Percentiles rank a stretch among this genome's conserved stretches.
These are phyloP conservation scores for Fusarium coicis DNA, from an alignment of 2,329 filamentous ascomycete species.

Conservation along the genomic window DNA sequence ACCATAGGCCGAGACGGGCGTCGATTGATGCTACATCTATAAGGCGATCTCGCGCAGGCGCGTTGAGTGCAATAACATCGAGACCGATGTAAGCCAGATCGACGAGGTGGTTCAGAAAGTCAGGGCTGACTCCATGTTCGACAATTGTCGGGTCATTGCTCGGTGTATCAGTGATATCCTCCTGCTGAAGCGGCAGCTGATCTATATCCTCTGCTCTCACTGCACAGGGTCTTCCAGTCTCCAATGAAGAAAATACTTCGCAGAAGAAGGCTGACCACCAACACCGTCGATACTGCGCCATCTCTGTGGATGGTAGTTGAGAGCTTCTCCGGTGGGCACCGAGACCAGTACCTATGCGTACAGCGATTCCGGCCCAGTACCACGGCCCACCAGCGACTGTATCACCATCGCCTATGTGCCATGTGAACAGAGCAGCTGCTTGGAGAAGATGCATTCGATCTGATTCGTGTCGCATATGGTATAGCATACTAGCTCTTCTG, in stretches of 20 bases:
- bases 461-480: slow-evolving; percentile 42
- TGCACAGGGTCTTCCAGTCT: slow-evolving; percentile 39
- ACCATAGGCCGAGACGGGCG: slow-evolving; percentile 40
- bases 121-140: slow-evolving; percentile 10
- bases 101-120: slow-evolving; percentile 40
- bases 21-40: slow-evolving; percentile 38
- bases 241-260: slow-evolving; percentile 37
- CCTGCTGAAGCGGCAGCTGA: slow-evolving; percentile 29
- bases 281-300: slow-evolving; percentile 39
- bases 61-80: slow-evolving; percentile 36
- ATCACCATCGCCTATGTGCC: slow-evolving; percentile 41
- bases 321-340: slow-evolving; percentile 36
- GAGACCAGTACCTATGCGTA: slow-evolving; percentile 36
- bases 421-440: slow-evolving; percentile 38
- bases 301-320: slow-evolving; percentile 35
- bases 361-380: slow-evolving; percentile 42
- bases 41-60: slow-evolving; percentile 24
- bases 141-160: not conserved
- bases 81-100: slow-evolving; percentile 40
- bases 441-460: slow-evolving; percentile 41
- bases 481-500: slow-evolving; percentile 40
- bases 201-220: slow-evolving; percentile 41
- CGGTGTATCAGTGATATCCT: slow-evolving; percentile 36
- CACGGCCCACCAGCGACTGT: slow-evolving; percentile 39
- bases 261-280: slow-evolving; percentile 43